Evolutionary conservation across 495 filamentous ascomycete genomes (phyloP), one percentile per base, ranked within the genome.

Genomic region (Acidiella bohemica): DNA sequence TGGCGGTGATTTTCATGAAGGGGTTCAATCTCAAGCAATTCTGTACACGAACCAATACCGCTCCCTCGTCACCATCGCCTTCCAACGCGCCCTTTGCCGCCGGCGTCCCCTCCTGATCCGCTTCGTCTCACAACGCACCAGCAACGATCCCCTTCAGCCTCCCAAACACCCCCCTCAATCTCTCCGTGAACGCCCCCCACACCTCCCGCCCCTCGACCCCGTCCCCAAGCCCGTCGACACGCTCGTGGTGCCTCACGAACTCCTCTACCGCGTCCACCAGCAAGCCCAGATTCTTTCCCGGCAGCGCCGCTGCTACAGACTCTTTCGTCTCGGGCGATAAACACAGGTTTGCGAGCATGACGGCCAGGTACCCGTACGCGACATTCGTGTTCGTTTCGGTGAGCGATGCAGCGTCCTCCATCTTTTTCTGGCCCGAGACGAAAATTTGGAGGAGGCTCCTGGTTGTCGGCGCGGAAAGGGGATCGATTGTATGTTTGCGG

Each of bases 301-400:
- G 71, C 31, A 84, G 64, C 20, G 59, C 65, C 5, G 46, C 39
- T 17, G 61, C 61, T 20, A 87, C 65, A 16, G 64, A 56, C 19
- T 59, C 54, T 24, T 70, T 58, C 10, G 74, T 71, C 21, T 65
- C 62, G 10, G 53, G 33, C 36, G 75, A 62, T 14, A 87, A 63
- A 53, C 80, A 85, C 12, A 95, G 66, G 35, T 80, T 83, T 20
- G 83, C 79, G 9, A 99, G 64, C 3, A 95, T 65, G 4, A 96
- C 75, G 0, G 88, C 76, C 29, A 99, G 67, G 52, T 93, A 99
- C 20, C 92, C 92, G 42, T 87, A 76, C 2, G 83, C 81, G 21
- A 99, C 85, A 56, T 88, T 93, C 36, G 76, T 71, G 36, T 80
- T 78, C n/a, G 78, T 76, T 50, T 84, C 83, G 55, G 84, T 35